Evolutionary conservation across 768 basidiomycete genomes (phyloP).

Genomic region (Naganishia vaughanmartiniae): DNA sequence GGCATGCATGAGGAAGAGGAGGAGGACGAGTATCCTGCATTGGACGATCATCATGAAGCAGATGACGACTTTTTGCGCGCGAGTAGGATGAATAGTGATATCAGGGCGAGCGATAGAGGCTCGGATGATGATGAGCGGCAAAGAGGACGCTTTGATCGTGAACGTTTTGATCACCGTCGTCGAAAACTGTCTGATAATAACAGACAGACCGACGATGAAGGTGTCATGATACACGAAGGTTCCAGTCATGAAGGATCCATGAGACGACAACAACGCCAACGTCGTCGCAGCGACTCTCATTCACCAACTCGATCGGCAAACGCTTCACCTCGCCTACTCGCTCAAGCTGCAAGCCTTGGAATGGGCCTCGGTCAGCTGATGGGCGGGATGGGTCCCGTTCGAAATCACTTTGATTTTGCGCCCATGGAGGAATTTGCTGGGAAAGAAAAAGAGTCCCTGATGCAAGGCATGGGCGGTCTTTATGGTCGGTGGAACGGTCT

Average conservation of each 20-base stretch:
- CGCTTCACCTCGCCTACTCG: neutral
- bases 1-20: constrained; percentile 19
- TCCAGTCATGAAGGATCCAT: constrained; percentile 18
- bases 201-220: constrained; percentile 18
- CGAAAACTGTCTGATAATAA: neutral
- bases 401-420: constrained; percentile 42
- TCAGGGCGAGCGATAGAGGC: neutral
- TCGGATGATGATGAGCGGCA: constrained; percentile 31
- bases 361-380: constrained; percentile 25
- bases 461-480: constrained; percentile 1
- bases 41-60: constrained; percentile 12
- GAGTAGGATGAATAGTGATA: constrained; percentile 15
- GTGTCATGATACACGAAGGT: neutral
- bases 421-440: constrained; percentile 48
- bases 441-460: constrained; percentile 36
- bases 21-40: constrained; percentile 14
- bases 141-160: neutral
- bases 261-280: constrained; percentile 6
- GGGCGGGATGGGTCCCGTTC: constrained; percentile 40
- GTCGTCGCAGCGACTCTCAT: constrained; percentile 2
- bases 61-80: constrained; percentile 15
- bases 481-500: constrained; percentile 19
- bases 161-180: constrained; percentile 1
- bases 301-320: neutral
- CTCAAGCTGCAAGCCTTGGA: constrained; percentile 13